phyloP scores from a whole-genome alignment of 495 filamentous ascomycete genomes.

The Beverwykella pulmonaria region DNA sequence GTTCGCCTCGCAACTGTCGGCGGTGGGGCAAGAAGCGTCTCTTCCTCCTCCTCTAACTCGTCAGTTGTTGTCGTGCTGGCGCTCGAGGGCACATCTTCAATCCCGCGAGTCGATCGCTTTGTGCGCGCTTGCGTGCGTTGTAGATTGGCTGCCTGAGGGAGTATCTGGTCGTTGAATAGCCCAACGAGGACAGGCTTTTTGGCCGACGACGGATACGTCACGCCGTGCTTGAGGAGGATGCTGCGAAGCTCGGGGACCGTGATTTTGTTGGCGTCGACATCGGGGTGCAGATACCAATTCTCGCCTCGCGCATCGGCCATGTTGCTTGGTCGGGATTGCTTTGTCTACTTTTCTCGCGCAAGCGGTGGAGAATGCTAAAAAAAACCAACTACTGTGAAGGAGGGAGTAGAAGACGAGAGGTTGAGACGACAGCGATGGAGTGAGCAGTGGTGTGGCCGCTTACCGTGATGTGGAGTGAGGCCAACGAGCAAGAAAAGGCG shows the following conservation, averaged over 20 bases:
- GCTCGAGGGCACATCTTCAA: conserved; percentile 72
- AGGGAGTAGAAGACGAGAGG: neutral
- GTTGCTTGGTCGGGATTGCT: neutral
- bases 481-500: neutral
- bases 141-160: conserved; percentile 75
- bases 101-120: conserved; percentile 79
- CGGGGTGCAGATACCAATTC: conserved; percentile 72
- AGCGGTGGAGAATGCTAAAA: neutral
- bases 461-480: neutral
- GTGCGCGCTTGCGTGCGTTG: conserved; percentile 72
- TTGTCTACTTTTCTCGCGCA: neutral
- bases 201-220: conserved; percentile 78
- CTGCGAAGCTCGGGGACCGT: conserved; percentile 85
- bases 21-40: conserved; percentile 52
- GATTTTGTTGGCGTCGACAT: conserved; percentile 79
- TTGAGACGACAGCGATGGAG: neutral
- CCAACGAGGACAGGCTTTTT: conserved; percentile 88
- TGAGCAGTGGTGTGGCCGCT: neutral
- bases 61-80: conserved; percentile 55
- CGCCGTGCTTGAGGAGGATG: conserved; percentile 83
- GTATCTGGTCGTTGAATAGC: conserved; percentile 76
- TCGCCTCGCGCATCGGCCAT: conserved; percentile 30
- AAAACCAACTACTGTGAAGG: neutral
- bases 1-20: conserved; percentile 28
- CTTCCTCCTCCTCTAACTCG: conserved; percentile 45